Percentiles rank a stretch among this genome's conserved stretches.
Conservation (phyloP, 179 eudicot genomes). For the Nepenthes alata region DNA sequence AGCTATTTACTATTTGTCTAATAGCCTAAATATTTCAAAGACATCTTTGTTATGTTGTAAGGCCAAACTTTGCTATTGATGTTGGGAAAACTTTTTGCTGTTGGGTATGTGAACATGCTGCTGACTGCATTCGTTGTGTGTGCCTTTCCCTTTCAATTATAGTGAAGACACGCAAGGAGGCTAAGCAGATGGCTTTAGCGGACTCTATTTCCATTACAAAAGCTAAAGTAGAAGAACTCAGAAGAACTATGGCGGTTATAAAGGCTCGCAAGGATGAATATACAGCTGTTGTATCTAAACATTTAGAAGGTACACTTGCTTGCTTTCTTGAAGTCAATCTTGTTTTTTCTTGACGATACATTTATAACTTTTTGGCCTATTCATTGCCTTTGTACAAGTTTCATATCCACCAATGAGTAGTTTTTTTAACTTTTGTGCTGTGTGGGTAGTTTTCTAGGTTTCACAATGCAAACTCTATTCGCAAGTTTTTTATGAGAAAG, state of each 20-base stretch:
- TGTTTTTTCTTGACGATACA: background rate
- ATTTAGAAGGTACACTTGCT: conserved; percentile 39
- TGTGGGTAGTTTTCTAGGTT: too few relatives aligned
- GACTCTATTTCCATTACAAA: conserved; percentile 50
- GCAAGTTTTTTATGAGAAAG: too few relatives aligned
- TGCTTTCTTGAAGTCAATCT: background rate
- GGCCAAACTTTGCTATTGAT: too few relatives aligned
- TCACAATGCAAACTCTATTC: too few relatives aligned
- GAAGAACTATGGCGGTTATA: conserved; percentile 49
- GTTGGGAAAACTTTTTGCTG: too few relatives aligned
- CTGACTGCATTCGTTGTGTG: background rate
- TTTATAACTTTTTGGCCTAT: background rate
- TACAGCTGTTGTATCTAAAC: conserved; percentile 47
- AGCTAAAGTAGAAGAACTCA: conserved; percentile 54
- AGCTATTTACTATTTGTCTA: too few relatives aligned
- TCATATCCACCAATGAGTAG: too few relatives aligned
- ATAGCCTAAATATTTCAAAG: too few relatives aligned
- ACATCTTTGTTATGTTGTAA: too few relatives aligned
- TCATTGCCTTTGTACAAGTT: background rate
- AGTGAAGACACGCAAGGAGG: conserved; percentile 87
- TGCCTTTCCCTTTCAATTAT: conserved; percentile 10
- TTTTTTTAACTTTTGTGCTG: too few relatives aligned
- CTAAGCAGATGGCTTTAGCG: conserved; percentile 43
- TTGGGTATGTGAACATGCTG: background rate
- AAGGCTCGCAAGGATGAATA: conserved; percentile 50